Evolutionary conservation across 768 basidiomycete species (phyloP), one percentile per base, ranked within the genome.

Genomic region (Boletus subcaerulescens): DNA sequence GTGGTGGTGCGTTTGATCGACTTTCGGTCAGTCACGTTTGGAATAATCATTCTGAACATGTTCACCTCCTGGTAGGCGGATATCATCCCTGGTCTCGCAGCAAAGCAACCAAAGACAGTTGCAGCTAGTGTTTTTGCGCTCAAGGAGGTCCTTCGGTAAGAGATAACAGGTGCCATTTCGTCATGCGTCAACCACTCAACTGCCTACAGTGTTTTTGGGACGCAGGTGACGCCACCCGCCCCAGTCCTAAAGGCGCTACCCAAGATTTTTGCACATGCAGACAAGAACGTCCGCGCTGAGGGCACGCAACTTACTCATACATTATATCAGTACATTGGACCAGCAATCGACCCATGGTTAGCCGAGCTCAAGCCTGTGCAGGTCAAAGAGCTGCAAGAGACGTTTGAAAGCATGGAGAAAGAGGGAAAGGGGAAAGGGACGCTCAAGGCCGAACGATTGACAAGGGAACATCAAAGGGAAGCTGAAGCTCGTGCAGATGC

Each of bases 341-440:
- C 83, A 49, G 86, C 84, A 1, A 87, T 99, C 56, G 87, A 93
- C 50, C 82, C 91, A 45, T 92, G 85, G 77, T 75, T 99, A 20
- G 75, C 82, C 20, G 95, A 98, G 56, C 80, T 99, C 57, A 99
- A 99, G 68, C 93, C 96, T 2, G 93, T 99, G 4, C 97, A 98
- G 71, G 85, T 96, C 41, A 94, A 97, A 69, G 97, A 99, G 63
- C 70, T 99, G 63, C 92, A 91, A 63, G 96, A 98, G 65, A 79
- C 85, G 0, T 99, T 96, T 65, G 92, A 91, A 52, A 75, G 70
- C 20, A 75, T 96, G 78, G 91, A 95, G 63, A 84, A 83, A 57
- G 85, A 86, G n/a, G 89, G 87, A 3, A 89, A 86, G 62, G 94
- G 93, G 0, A 89, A 87, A 55, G 96, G 93, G 11, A 78, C 78